Conservation (phyloP, 495 filamentous ascomycete genomes). For the Margaritispora aquatica region DNA sequence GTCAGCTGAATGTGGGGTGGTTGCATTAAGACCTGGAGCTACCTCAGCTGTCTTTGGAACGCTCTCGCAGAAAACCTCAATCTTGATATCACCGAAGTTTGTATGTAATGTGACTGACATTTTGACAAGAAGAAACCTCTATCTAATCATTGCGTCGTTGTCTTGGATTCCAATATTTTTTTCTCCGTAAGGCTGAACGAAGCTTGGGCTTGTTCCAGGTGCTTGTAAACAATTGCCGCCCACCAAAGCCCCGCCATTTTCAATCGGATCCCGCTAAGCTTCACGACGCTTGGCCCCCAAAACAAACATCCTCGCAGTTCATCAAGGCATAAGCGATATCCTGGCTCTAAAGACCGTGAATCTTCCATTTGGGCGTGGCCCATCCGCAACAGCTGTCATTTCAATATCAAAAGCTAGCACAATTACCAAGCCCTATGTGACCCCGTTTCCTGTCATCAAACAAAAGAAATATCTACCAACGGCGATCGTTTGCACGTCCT, state of each 20-base stretch:
- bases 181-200: constrained; percentile 11
- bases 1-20: constrained; percentile 7
- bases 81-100: constrained; percentile 82
- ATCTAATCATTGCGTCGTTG: constrained; percentile 2
- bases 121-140: constrained; percentile 4
- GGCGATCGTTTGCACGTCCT: not conserved
- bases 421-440: not conserved
- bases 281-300: not conserved
- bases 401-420: not conserved
- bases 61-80: constrained; percentile 93
- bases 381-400: not conserved
- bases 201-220: not conserved
- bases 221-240: not conserved
- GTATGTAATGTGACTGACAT: constrained; percentile 81
- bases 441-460: not conserved
- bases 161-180: not conserved
- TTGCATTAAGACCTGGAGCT: constrained; percentile 9
- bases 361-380: not conserved
- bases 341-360: not conserved
- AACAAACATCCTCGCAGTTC: not conserved
- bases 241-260: not conserved
- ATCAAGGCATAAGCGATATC: not conserved
- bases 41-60: constrained; percentile 86
- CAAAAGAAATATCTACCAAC: not conserved
- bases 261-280: not conserved